These are phyloP conservation scores for Lactarius quietus DNA, from an alignment of 768 basidiomycete genomes.

Conservation along the genomic window DNA sequence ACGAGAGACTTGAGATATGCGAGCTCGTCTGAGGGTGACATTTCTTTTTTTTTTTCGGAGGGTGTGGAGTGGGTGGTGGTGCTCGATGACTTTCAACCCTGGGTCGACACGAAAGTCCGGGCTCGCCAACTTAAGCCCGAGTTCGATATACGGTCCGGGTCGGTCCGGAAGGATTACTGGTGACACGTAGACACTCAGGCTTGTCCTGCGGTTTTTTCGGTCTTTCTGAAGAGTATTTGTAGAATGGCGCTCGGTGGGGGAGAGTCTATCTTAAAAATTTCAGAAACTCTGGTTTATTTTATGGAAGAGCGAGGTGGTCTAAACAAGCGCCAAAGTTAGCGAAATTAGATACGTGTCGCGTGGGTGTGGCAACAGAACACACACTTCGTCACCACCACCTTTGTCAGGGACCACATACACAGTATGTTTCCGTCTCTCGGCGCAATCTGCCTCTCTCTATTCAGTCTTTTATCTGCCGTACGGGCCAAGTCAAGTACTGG, in stretches of 20 bases:
- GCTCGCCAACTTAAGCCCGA: neutral
- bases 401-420: constrained; percentile 4
- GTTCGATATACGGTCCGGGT: neutral
- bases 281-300: neutral
- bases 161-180: neutral
- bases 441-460: constrained; percentile 31
- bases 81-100: neutral
- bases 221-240: neutral
- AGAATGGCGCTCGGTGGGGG: neutral
- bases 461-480: constrained; percentile 30
- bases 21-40: constrained; percentile 75
- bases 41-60: constrained; percentile 30
- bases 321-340: no score
- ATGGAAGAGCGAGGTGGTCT: no score
- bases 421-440: constrained; percentile 31
- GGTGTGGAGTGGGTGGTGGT: neutral
- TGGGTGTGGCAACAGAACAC: neutral
- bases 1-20: constrained; percentile 95
- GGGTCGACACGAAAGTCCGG: neutral
- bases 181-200: neutral
- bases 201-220: neutral
- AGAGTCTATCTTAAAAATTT: neutral
- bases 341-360: constrained; percentile 3
- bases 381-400: constrained; percentile 1
- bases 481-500: constrained; percentile 74